These are phyloP conservation scores for Rachicladosporium sp. DNA, from an alignment of 2,329 filamentous ascomycete genomes.

Conservation along the genomic window DNA sequence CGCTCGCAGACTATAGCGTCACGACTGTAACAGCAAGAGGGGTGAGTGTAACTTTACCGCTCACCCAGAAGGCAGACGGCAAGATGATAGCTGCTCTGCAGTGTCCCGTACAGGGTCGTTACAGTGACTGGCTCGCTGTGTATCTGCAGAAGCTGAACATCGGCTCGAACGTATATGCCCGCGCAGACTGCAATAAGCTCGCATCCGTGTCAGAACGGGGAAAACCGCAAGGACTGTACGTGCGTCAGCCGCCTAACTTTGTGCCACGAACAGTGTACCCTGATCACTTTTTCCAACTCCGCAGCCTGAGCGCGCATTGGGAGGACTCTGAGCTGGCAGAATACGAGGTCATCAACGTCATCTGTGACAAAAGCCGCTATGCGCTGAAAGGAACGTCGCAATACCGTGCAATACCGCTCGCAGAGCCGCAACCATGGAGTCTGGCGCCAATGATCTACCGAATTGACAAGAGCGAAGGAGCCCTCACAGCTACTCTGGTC, in stretches of 20 bases:
- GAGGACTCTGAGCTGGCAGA: not conserved
- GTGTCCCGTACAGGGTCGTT: constrained; percentile 21
- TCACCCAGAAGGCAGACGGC: constrained; percentile 5
- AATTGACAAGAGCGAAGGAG: constrained; percentile 2
- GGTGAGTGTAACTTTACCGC: constrained; percentile 5
- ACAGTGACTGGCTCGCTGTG: constrained; percentile 20
- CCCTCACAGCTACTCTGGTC: constrained; percentile 4
- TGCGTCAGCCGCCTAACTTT: constrained; percentile 11
- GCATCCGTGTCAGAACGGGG: constrained; percentile 7
- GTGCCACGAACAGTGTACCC: constrained; percentile 1
- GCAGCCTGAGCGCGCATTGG: not conserved
- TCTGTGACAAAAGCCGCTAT: not conserved
- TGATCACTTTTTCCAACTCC: constrained; percentile 3
- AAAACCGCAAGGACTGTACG: constrained; percentile 10
- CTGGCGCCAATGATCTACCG: not conserved
- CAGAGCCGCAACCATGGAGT: not conserved
- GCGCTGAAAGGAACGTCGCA: not conserved
- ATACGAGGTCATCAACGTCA: constrained; percentile 1
- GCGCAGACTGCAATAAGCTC: constrained; percentile 11
- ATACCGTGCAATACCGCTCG: not conserved
- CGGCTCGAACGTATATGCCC: constrained; percentile 11
- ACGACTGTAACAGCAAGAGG: constrained; percentile 7
- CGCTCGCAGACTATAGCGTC: constrained; percentile 15
- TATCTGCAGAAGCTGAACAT: constrained; percentile 17
- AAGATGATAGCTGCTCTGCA: constrained; percentile 21